These are phyloP conservation scores for Sporothrix phasma DNA, from an alignment of 2,329 filamentous ascomycete species.

Conservation along the genomic window DNA sequence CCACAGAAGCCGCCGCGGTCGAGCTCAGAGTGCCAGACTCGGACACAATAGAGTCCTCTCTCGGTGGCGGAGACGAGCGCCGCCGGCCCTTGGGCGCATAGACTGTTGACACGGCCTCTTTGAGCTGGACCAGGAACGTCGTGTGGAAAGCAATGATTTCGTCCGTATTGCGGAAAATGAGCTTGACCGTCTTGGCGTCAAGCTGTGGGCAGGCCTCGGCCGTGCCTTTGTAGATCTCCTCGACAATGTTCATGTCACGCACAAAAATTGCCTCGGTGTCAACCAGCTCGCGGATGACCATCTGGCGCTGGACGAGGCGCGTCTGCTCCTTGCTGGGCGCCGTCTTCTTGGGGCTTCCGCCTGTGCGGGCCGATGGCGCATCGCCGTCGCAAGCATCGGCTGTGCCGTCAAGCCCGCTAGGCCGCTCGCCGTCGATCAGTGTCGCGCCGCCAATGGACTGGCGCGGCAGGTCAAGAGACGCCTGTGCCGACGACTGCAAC, in stretches of 20 bases:
- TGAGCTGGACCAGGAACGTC: slow-evolving; percentile 66
- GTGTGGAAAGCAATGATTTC: slow-evolving; percentile 84
- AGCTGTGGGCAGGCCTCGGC: slow-evolving; percentile 72
- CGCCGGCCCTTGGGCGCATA: slow-evolving; percentile 54
- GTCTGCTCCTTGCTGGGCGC: slow-evolving; percentile 49
- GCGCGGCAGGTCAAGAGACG: slow-evolving; percentile 36
- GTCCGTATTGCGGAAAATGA: slow-evolving; percentile 86
- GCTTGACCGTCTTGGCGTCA: slow-evolving; percentile 72
- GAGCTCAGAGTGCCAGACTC: slow-evolving; percentile 28
- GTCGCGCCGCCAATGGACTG: slow-evolving; percentile 30
- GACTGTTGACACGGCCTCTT: slow-evolving; percentile 66
- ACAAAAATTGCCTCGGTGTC: slow-evolving; percentile 89
- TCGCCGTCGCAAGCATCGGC: neutral
- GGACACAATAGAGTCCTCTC: slow-evolving; percentile 22
- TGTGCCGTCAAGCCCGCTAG: slow-evolving; percentile 1
- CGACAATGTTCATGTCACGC: slow-evolving; percentile 91
- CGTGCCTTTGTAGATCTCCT: slow-evolving; percentile 95
- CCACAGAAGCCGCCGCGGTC: slow-evolving; percentile 29
- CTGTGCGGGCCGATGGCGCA: neutral
- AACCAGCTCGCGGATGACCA: slow-evolving; percentile 83
- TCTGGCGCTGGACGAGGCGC: slow-evolving; percentile 67
- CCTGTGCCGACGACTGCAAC: slow-evolving; percentile 37
- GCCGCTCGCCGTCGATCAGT: slow-evolving; percentile 25
- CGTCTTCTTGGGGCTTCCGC: slow-evolving; percentile 25
- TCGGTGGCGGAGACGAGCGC: slow-evolving; percentile 22